Conservation (phyloP, 2,329 filamentous ascomycete genomes). For the Zalaria sp. region DNA sequence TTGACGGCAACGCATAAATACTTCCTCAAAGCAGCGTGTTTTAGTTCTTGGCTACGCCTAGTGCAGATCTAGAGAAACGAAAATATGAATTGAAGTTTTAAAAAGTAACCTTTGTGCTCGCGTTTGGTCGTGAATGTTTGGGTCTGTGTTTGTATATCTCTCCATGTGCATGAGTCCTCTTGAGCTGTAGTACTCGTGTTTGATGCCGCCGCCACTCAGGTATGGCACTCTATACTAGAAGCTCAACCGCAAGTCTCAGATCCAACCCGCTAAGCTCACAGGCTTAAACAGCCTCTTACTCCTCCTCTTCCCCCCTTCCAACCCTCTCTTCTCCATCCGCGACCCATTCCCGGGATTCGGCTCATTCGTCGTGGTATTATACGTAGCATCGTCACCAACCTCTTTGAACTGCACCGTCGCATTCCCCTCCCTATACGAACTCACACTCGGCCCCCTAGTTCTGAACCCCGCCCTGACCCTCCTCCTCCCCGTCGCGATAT, state of each 20-base stretch:
- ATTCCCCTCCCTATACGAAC: slow-evolving; percentile 25
- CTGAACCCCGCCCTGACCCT: slow-evolving; percentile 16
- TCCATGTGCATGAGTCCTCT: no score
- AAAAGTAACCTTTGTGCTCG: not conserved
- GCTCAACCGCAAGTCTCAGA: no score
- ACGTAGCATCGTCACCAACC: slow-evolving; percentile 2
- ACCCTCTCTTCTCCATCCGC: not conserved
- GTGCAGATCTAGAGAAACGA: not conserved
- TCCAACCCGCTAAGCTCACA: no score
- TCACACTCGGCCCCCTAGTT: slow-evolving; percentile 21
- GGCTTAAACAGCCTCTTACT: not conserved
- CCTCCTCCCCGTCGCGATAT: slow-evolving; percentile 39
- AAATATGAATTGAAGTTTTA: not conserved
- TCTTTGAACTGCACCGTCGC: slow-evolving; percentile 4
- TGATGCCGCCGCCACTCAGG: no score
- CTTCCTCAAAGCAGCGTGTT: not conserved
- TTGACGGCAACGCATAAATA: slow-evolving; percentile 19
- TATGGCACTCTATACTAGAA: no score
- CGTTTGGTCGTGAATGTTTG: no score
- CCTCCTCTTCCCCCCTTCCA: not conserved
- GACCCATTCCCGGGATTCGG: slow-evolving; percentile 1
- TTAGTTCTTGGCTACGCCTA: not conserved
- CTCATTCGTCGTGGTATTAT: slow-evolving; percentile 5
- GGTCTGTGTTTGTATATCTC: no score
- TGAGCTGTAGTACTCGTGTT: no score